A percentile compares a stretch with the other conserved stretches of the same genome.
phyloP scores from a whole-genome alignment of 768 basidiomycete species.

The Sarcodon aspratus region DNA sequence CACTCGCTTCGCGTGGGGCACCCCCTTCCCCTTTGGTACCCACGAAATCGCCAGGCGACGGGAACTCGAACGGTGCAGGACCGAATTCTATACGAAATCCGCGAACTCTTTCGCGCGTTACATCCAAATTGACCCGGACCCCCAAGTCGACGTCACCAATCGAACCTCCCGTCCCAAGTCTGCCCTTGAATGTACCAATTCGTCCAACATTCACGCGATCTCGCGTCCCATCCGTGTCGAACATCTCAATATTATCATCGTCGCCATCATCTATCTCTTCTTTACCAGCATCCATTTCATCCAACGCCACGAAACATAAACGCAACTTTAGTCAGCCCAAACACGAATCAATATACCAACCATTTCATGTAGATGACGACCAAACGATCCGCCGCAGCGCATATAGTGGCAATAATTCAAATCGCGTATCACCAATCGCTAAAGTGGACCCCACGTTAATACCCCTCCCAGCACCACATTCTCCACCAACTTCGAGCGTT shows the following conservation, averaged over 20 bases:
- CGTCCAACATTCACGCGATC: constrained; percentile 8
- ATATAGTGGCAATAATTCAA: not conserved
- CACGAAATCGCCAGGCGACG: too few species aligned
- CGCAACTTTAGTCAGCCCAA: too few species aligned
- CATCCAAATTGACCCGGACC: not conserved
- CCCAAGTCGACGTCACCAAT: not conserved
- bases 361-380: constrained; percentile 13
- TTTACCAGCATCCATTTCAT: not conserved
- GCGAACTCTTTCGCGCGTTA: not conserved
- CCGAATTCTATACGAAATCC: not conserved
- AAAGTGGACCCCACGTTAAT: constrained; percentile 45
- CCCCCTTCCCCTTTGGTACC: constrained; percentile 2
- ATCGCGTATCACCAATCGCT: constrained; percentile 7
- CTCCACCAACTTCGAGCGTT: constrained; percentile 59
- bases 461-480: constrained; percentile 49
- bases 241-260: constrained; percentile 14
- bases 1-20: not conserved
- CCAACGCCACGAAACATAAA: too few species aligned
- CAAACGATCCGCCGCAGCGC: constrained; percentile 11
- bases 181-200: constrained; percentile 5
- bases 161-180: not conserved
- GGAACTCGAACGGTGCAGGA: not conserved
- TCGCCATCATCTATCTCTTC: constrained; percentile 10
- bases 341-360: not conserved
- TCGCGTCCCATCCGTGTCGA: constrained; percentile 20